Base-by-base conservation (phyloP, 192 early-diverging fungal genomes). In the Spizellomyces sp. region DNA sequence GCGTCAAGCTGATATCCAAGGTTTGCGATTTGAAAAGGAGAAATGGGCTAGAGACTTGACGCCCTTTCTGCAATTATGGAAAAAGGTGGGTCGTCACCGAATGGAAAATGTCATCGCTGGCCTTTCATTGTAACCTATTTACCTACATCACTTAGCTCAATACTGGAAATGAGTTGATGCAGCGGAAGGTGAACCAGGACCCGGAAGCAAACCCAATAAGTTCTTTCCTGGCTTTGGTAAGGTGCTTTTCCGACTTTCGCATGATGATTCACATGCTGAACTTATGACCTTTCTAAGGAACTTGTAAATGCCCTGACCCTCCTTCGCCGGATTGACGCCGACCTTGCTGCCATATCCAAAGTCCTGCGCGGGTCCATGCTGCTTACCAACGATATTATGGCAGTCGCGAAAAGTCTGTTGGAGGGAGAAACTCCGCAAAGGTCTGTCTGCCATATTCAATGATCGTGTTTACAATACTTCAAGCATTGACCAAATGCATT, bases 41-140 rank as follows among this genome's bases (percentile, higher is more conserved):
- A 19, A 65, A 27, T 86, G 85, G 85, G 62, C 77, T 19, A 58
- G 69, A 63, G 77, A 82, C 59, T 52, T 86, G 19, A 50, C 75
- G 58, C 85, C 85, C 9, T 81, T 86, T 42, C 54, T 86, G 15
- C 67, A 79, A 21, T 58, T 84, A 6, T 86, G 85, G 85, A 82
- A 80, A 64, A 86, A 83, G 80, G 78, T 84, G 22, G 10, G 64
- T 19, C 17, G 9, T 6, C 1, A 2, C 43, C 5, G 17, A 10
- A 68, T 36, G 27, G 27, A 36, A 36, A n/a, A 36, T 3, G 27
- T 36, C 27, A 36, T 36, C 27, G 27, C 1, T 36, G 27, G 27
- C 3, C 27, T 3, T 36, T 36, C 27, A 36, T 36, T 36, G 27
- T 36, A 36, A 36, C 27, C 3, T 36, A 3, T 36, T 36, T 36